phyloP scores from a whole-genome alignment of 164 flowering plant species.

The Stephania yunnanensis region DNA sequence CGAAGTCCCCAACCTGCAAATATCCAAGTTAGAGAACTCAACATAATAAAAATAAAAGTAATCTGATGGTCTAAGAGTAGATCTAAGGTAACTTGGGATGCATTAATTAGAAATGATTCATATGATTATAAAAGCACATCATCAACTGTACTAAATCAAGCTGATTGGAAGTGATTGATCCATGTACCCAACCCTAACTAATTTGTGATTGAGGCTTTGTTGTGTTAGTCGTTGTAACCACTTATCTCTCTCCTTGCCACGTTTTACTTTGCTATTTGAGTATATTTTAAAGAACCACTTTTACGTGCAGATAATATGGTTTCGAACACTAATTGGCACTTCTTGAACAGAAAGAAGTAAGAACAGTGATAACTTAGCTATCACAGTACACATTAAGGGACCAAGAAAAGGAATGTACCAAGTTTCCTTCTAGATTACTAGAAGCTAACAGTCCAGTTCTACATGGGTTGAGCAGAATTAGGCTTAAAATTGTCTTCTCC shows the following conservation, averaged over 20 bases:
- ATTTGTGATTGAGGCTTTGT: too few species aligned
- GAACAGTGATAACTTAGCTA: neutral
- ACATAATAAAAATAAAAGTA: neutral
- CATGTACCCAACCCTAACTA: too few species aligned
- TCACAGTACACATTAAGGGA: neutral
- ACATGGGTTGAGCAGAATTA: conserved; percentile 4
- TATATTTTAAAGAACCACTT: neutral
- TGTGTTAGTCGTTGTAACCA: neutral
- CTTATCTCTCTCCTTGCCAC: neutral
- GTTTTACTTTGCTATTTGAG: neutral
- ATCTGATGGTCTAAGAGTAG: neutral
- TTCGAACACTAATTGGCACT: neutral
- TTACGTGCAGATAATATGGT: neutral
- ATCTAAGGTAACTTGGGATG: neutral
- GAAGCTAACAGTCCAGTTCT: neutral
- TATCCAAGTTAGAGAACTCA: neutral
- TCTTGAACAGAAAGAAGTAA: neutral
- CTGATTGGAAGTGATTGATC: too few species aligned
- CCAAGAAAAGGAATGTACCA: neutral
- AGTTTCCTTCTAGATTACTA: neutral
- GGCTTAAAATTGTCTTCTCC: neutral
- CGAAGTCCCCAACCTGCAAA: conserved; percentile 83
- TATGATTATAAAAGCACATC: too few species aligned
- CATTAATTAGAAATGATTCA: too few species aligned
- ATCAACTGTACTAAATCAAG: too few species aligned